Evolutionary conservation across 2,329 filamentous ascomycete genomes (phyloP), one percentile per base, ranked within the genome.

Genomic region (Alternaria brassicicola): DNA sequence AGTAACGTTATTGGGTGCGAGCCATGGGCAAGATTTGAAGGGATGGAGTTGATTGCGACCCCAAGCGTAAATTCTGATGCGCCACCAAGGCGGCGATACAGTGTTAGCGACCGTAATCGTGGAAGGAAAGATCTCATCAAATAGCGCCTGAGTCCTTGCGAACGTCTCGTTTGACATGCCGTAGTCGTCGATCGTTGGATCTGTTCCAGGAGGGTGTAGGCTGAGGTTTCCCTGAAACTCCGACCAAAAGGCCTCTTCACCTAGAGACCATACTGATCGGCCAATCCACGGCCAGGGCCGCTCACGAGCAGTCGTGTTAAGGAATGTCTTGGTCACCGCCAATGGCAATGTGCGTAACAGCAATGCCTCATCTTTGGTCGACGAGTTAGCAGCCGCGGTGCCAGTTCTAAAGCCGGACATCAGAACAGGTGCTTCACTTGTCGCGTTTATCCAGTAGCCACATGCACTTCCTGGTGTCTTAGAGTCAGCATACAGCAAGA

Each of bases 371-470:
- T 55, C 55, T 21, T 35, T 25, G 12, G 41, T 19, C 33, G 52
- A 52, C 3, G 9, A 17, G n/a, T 48, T 48, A 5, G 21, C 21
- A 36, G 30, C 7, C 2, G 19, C 5, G 9, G 30, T 31, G 30
- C 30, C 45, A 6, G 35, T 21, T 23, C 36, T 51, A 21, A 64
- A 71, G 2, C 63, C 65, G 0, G 62, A 63, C 62, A 69, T 64
- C 4, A 70, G 45, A 0, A 59, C 33, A 0, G 64, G 63, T 1
- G 33, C 13, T 3, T 49, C 30, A 15, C 65, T 61, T 7, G 64
- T 67, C 0, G 58, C 47, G 46, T 69, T 73, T 13, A 71, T n/a
- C n/a, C 62, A 71, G 19, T 66, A 67, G 1, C 68, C 68, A 41
- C 70, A 72, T 19, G 55, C 49, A 12, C 53, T 66, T n/a, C 52